A percentile compares a stretch with the other conserved stretches of the same genome.
Conservation (phyloP, 192 early-diverging fungal species). For the Coemansia reversa region DNA sequence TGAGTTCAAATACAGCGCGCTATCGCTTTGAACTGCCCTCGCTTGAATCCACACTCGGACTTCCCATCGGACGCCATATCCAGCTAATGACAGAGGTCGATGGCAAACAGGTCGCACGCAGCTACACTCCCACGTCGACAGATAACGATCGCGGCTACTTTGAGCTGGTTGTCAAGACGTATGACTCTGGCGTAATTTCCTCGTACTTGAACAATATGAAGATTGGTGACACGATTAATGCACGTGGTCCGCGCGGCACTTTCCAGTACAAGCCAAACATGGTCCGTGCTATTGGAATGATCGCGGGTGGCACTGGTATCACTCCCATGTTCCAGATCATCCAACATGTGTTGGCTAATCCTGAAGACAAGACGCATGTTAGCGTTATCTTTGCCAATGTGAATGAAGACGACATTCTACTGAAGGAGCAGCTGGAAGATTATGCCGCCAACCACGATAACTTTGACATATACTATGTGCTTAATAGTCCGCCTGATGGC, state of each 20-base stretch:
- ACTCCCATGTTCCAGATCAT: constrained; percentile 97
- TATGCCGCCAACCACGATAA: constrained; percentile 71
- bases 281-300: constrained; percentile 79
- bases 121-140: constrained; percentile 87
- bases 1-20: constrained; percentile 85
- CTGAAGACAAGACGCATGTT: constrained; percentile 81
- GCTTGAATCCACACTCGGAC: constrained; percentile 67
- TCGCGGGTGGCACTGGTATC: constrained; percentile 94
- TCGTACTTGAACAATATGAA: constrained; percentile 66
- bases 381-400: constrained; percentile 93
- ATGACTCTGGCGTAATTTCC: constrained; percentile 79
- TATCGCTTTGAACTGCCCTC: constrained; percentile 83
- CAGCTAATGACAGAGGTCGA: constrained; percentile 79
- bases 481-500: constrained; percentile 74
- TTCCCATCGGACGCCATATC: constrained; percentile 94
- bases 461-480: constrained; percentile 77
- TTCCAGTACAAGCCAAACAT: constrained; percentile 86
- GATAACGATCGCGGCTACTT: constrained; percentile 85
- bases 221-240: constrained; percentile 71
- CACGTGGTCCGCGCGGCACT: constrained; percentile 87
- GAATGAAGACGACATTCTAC: constrained; percentile 81
- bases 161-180: constrained; percentile 91
- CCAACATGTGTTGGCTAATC: constrained; percentile 80
- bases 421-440: constrained; percentile 78
- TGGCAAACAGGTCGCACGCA: constrained; percentile 80